A percentile compares a stretch with the other conserved stretches of the same genome.
Evolutionary conservation across 2,329 filamentous ascomycete species (phyloP).

Genomic region (Zymoseptoria tritici): DNA sequence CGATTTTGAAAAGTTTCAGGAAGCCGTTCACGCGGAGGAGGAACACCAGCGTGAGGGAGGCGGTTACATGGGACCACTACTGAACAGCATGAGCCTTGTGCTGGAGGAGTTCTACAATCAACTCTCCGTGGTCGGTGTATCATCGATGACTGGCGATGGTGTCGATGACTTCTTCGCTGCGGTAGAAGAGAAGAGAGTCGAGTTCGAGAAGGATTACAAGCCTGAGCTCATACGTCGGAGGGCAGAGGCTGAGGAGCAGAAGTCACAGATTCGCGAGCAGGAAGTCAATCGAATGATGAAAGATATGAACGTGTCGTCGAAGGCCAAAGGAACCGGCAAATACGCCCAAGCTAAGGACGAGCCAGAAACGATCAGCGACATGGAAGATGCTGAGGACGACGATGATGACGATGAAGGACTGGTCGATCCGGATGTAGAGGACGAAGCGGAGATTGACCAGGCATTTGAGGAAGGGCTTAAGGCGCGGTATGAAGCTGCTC

Average conservation of each 20-base stretch:
- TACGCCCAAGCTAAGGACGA: constrained; percentile 34
- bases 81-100: constrained; percentile 97
- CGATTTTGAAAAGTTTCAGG: constrained; percentile 93
- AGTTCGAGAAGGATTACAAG: constrained; percentile 85
- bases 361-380: constrained; percentile 45
- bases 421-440: constrained; percentile 37
- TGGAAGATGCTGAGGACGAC: constrained; percentile 48
- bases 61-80: constrained; percentile 89
- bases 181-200: constrained; percentile 75
- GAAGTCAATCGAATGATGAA: constrained; percentile 92
- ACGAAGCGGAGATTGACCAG: constrained; percentile 50
- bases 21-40: constrained; percentile 73
- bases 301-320: constrained; percentile 64
- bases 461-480: constrained; percentile 61
- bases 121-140: constrained; percentile 85
- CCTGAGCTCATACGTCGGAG: constrained; percentile 79
- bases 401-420: constrained; percentile 44
- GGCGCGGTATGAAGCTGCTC: constrained; percentile 67
- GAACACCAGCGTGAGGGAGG: constrained; percentile 66
- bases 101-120: constrained; percentile 96
- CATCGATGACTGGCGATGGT: constrained; percentile 83
- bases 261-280: constrained; percentile 63
- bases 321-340: constrained; percentile 28
- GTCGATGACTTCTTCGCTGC: constrained; percentile 91
- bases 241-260: constrained; percentile 67